These are phyloP conservation scores for Suillus cothurnatus DNA, from an alignment of 768 basidiomycete genomes.

Conservation along the genomic window DNA sequence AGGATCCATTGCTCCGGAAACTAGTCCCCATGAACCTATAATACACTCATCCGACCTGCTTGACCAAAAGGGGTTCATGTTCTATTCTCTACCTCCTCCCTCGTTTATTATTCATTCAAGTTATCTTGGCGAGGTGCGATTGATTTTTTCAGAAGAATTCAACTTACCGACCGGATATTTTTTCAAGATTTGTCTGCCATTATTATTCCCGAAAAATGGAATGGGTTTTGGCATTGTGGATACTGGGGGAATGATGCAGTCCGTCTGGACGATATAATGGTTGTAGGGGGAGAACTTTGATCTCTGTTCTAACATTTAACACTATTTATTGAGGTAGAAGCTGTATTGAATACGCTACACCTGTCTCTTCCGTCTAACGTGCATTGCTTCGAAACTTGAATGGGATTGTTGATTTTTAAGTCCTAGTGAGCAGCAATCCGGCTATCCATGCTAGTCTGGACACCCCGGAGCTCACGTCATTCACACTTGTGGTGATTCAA, in stretches of 20 bases:
- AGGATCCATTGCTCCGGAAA: conserved; percentile 51
- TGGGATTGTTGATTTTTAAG: too few relatives aligned
- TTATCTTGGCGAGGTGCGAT: not conserved
- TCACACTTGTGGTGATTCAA: too few relatives aligned
- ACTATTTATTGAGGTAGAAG: not conserved
- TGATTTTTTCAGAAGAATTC: not conserved
- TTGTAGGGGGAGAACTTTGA: not conserved
- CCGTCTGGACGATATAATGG: not conserved
- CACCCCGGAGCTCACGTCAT: too few relatives aligned
- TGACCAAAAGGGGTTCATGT: not conserved
- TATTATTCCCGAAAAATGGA: not conserved
- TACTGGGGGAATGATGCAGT: not conserved
- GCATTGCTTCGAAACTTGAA: not conserved
- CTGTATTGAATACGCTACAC: not conserved
- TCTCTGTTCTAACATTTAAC: not conserved
- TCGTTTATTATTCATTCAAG: not conserved
- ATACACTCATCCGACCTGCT: conserved; percentile 39
- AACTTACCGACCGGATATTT: not conserved
- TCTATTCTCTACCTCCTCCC: not conserved
- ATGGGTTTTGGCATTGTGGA: not conserved
- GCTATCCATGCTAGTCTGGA: too few relatives aligned
- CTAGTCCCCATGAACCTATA: conserved; percentile 42
- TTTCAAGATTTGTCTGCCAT: not conserved
- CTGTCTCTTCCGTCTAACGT: not conserved
- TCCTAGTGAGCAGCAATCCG: too few relatives aligned